Conservation (phyloP, 257 asterid genomes). For the Nicotiana tabacum region DNA sequence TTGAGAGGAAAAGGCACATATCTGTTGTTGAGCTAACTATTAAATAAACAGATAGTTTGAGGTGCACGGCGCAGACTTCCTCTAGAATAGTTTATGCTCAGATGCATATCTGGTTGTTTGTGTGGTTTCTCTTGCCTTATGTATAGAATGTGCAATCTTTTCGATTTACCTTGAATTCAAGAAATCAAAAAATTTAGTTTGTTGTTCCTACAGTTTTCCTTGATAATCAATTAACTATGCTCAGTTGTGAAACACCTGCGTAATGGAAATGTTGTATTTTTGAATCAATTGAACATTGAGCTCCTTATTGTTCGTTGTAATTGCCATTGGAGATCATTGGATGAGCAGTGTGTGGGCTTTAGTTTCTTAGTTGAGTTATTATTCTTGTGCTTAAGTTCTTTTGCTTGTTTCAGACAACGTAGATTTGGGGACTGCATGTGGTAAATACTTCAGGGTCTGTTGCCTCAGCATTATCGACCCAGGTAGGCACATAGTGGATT, state of each 20-base stretch:
- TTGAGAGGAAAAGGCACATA: background rate
- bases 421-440: slow-evolving; percentile 73
- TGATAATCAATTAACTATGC: too few relatives aligned
- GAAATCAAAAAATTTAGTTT: background rate
- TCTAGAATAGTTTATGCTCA: background rate
- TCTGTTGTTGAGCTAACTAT: background rate
- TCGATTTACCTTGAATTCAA: background rate
- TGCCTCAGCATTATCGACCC: slow-evolving; percentile 73
- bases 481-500: slow-evolving; percentile 22
- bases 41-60: background rate
- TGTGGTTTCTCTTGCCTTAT: background rate
- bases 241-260: background rate
- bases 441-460: slow-evolving; percentile 62
- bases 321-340: background rate
- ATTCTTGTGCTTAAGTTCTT: background rate
- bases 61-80: background rate
- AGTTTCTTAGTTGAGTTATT: background rate
- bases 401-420: slow-evolving; percentile 44
- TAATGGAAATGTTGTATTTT: background rate
- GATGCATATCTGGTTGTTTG: background rate
- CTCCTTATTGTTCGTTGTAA: background rate
- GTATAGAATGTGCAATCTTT: background rate
- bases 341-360: background rate
- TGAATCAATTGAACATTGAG: too few relatives aligned
- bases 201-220: background rate